Percentiles rank a stretch among this genome's conserved stretches.
phyloP scores from a whole-genome alignment of 148 eudicot species.

The Chenopodium quinoa region DNA sequence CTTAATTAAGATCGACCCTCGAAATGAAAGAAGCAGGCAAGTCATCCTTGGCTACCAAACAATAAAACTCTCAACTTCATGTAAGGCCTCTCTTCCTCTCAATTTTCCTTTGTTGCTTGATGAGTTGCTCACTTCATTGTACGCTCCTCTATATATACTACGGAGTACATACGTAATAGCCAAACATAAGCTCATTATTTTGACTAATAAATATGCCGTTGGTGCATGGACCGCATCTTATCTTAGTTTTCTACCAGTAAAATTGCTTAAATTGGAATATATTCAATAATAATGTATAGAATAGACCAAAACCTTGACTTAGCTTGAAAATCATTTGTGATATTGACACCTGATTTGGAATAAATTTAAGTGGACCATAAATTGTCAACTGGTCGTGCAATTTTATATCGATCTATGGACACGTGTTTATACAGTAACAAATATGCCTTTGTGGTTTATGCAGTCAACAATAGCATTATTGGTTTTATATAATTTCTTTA shows the following conservation, averaged over 20 bases:
- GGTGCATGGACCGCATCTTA: neutral
- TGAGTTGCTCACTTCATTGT: neutral
- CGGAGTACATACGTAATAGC: too few species aligned
- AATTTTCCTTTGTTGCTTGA: neutral
- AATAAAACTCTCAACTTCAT: conserved; percentile 31
- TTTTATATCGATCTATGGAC: neutral
- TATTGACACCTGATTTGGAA: conserved; percentile 2
- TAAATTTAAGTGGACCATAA: neutral
- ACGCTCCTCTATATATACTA: neutral
- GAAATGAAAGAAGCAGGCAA: conserved; percentile 23
- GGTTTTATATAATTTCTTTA: too few species aligned
- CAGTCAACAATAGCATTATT: too few species aligned
- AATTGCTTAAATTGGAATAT: neutral
- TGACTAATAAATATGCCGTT: neutral
- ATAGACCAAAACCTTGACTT: neutral
- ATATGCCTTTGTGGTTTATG: too few species aligned
- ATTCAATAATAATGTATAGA: neutral
- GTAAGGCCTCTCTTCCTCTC: conserved; percentile 24
- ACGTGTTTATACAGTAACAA: too few species aligned
- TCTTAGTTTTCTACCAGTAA: neutral
- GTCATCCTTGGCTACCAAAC: conserved; percentile 47
- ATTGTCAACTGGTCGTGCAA: neutral
- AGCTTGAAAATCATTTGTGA: neutral
- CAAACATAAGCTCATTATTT: neutral
- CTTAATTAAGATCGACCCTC: neutral